Evolutionary conservation across 352 stramenopile species (phyloP), one percentile per base, ranked within the genome.

Genomic region (Elongisporangium prolatum): DNA sequence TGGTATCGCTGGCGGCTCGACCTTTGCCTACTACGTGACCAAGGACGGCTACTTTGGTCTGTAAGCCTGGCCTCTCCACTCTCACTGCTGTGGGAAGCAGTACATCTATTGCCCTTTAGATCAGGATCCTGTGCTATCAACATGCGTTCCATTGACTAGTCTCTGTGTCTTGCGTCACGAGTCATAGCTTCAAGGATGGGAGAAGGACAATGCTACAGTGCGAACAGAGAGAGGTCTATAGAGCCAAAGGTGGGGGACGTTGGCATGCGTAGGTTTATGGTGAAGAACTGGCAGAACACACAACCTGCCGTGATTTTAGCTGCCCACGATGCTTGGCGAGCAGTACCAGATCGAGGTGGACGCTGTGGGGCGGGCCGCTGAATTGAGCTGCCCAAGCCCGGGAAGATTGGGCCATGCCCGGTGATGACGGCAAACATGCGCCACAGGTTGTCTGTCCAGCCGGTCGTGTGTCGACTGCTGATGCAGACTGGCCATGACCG

Each of bases 291-390:
- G 67, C 75, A 7, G 67, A 65, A 34, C 61, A 85, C 34, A 88
- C 51, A 18, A 88, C 54, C 24, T 75, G 9, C 77, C 77, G 65
- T 80, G 83, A 74, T 85, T 87, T 71, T 83, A 88, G 20, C 52
- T 65, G 9, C 67, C 80, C 14, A 88, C 77, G 21, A 87, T 78
- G 18, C 77, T 77, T 0, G 80, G 75, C 6, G 73, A 59, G 52
- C 65, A 76, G 59, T 83, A 86, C 80, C 77, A 88, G 16, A 63
- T 58, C 3, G 11, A 20, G 0, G 63, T 72, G 17, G 71, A 52
- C 16, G n/a, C 37, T 60, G 61, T 80, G 80, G 1, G 61, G 59
- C 0, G 52, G 55, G n/a, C 34, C 34, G 10, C 34, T 44, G 11
- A 86, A 47, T 65, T 78, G 74, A 57, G 51, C 75, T 85, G n/a